phyloP scores from a whole-genome alignment of 2,329 filamentous ascomycete species.

The Pseudocercospora vitis region DNA sequence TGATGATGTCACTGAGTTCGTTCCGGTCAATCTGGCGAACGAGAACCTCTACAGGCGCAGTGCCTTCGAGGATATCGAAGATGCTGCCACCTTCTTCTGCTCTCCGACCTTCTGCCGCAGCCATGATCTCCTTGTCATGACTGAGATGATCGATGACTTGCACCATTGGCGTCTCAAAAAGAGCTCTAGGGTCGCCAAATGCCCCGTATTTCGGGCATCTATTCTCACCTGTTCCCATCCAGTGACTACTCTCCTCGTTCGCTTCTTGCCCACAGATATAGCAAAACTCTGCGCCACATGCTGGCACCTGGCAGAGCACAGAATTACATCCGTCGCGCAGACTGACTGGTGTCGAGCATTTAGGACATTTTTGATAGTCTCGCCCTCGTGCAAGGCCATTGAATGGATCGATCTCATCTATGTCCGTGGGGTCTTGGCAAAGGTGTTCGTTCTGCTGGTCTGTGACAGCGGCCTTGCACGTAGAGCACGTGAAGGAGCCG shows the following conservation, averaged over 20 bases:
- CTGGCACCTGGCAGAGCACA: not conserved
- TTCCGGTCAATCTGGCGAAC: not conserved
- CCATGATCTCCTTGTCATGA: not conserved
- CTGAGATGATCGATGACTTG: not conserved
- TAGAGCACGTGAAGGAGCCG: not conserved
- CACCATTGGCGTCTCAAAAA: not conserved
- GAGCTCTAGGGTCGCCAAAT: not conserved
- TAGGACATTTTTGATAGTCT: conserved; percentile 24
- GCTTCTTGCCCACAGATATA: not conserved
- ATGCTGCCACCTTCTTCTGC: too few species aligned
- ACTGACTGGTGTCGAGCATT: conserved; percentile 9
- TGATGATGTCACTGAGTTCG: not conserved
- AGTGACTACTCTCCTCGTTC: too few species aligned
- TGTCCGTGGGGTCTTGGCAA: not conserved
- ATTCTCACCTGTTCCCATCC: too few species aligned
- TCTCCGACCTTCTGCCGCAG: not conserved
- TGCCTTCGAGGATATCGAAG: not conserved
- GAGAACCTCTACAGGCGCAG: not conserved
- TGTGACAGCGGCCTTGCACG: not conserved
- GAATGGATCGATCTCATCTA: not conserved
- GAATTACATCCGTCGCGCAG: conserved; percentile 18
- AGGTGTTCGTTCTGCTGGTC: not conserved
- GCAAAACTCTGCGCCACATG: not conserved
- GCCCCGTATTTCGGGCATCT: not conserved
- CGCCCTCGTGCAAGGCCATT: conserved; percentile 16